phyloP scores from a whole-genome alignment of 2,329 filamentous ascomycete genomes.

The Beauveria pseudobassiana region DNA sequence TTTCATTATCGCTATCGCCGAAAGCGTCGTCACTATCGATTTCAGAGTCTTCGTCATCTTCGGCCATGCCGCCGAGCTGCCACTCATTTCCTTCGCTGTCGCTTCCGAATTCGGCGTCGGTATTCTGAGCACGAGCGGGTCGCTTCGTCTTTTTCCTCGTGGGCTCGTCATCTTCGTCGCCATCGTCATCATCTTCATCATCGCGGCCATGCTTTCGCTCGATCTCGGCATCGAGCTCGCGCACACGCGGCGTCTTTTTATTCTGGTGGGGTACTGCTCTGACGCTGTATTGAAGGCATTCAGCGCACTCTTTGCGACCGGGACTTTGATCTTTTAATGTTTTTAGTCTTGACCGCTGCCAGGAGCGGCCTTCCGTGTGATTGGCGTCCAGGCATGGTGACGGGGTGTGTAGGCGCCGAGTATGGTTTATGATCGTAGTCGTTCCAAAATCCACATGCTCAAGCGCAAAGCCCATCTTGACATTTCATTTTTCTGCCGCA shows the following conservation, averaged over 20 bases:
- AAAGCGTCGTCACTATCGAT: slow-evolving; percentile 72
- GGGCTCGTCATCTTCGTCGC: slow-evolving; percentile 51
- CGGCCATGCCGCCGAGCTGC: slow-evolving; percentile 58
- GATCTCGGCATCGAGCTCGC: slow-evolving; percentile 43
- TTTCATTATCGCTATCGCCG: slow-evolving; percentile 80
- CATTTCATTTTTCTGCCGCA: slow-evolving; percentile 23
- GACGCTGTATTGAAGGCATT: slow-evolving; percentile 52
- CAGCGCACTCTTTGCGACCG: slow-evolving; percentile 41
- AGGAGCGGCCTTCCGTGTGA: slow-evolving; percentile 48
- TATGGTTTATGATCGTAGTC: neutral
- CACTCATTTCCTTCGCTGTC: slow-evolving; percentile 84
- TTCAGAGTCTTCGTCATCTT: slow-evolving; percentile 55
- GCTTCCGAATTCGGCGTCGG: slow-evolving; percentile 63
- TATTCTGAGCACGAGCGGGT: slow-evolving; percentile 38
- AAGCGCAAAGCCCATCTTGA: neutral
- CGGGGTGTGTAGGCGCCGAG: neutral
- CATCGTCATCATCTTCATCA: slow-evolving; percentile 39
- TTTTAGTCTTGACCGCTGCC: slow-evolving; percentile 28
- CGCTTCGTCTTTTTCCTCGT: slow-evolving; percentile 35
- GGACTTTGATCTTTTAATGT: slow-evolving; percentile 39
- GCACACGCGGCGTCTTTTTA: slow-evolving; percentile 42
- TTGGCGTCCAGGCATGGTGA: slow-evolving; percentile 50
- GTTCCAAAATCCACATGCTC: neutral
- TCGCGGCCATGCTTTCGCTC: slow-evolving; percentile 37
- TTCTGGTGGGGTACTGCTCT: slow-evolving; percentile 40